Conservation (phyloP, 441 rosid species). For the Corymbia calophylla region DNA sequence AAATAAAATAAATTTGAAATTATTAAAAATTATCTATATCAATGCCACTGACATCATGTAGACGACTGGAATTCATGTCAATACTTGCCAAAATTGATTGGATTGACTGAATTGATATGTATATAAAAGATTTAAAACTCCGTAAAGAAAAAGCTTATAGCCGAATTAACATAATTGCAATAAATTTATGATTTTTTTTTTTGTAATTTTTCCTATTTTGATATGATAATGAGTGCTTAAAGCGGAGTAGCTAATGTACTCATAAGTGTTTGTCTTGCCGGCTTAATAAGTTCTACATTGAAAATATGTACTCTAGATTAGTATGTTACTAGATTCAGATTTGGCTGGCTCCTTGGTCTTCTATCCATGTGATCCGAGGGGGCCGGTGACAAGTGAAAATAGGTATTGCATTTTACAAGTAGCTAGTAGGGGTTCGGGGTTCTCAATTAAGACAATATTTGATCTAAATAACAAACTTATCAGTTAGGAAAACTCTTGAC, state of each 20-base stretch:
- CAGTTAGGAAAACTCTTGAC: background rate
- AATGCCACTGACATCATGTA: background rate
- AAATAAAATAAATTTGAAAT: no score
- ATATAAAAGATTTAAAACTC: no score
- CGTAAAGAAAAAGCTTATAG: no score
- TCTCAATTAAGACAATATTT: background rate
- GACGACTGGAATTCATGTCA: background rate
- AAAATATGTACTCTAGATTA: background rate
- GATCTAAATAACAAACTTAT: background rate
- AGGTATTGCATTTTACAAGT: background rate
- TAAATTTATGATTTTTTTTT: no score
- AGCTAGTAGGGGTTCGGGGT: background rate
- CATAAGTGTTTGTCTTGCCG: background rate
- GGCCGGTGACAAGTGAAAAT: background rate
- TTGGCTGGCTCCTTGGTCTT: background rate
- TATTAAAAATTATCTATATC: fast-evolving
- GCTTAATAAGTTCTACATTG: background rate
- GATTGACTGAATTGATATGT: fast-evolving
- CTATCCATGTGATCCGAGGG: background rate
- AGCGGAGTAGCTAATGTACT: background rate
- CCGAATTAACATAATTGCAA: no score
- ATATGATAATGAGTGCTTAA: background rate
- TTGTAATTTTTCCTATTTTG: background rate
- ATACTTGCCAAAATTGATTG: no score
- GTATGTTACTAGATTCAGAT: background rate